A percentile compares a stretch with the other conserved stretches of the same genome.
Conservation (phyloP, 208 protist species). For the Trypanosoma scelopori region DNA sequence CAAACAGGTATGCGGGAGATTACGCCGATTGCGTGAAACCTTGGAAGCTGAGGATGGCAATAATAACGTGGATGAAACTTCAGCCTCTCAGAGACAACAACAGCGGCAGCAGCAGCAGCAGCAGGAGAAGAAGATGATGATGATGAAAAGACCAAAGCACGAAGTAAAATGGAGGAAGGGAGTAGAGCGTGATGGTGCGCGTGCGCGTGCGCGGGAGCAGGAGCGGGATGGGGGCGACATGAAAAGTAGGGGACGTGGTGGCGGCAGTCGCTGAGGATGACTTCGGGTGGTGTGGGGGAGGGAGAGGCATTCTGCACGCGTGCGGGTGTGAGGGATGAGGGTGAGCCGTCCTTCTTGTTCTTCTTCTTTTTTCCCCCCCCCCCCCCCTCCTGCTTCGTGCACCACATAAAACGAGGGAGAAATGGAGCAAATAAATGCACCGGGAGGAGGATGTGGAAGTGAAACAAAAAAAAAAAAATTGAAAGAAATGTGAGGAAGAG, state of each 20-base stretch:
- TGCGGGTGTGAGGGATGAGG: not conserved
- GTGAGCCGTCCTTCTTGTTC: no score
- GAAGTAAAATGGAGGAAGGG: constrained; percentile 10
- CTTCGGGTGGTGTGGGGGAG: not conserved
- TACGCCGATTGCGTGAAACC: constrained; percentile 62
- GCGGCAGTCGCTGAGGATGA: not conserved
- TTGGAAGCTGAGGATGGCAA: constrained; percentile 18
- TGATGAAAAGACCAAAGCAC: constrained; percentile 15
- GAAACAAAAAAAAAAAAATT: no score
- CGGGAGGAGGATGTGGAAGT: no score
- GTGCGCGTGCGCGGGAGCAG: not conserved
- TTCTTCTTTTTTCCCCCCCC: no score
- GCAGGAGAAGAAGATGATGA: not conserved
- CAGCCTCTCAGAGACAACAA: not conserved
- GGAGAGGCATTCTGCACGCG: not conserved
- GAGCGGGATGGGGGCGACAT: not conserved
- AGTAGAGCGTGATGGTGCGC: not conserved
- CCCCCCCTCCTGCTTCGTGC: no score
- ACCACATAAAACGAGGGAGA: no score
- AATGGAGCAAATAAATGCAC: no score
- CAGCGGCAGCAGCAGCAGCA: not conserved
- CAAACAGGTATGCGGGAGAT: constrained; percentile 30
- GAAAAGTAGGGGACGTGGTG: not conserved
- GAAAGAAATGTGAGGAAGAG: no score
- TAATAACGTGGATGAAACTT: not conserved